phyloP scores from a whole-genome alignment of 1,139 yeast species.

The Meyerozyma carpophila region DNA sequence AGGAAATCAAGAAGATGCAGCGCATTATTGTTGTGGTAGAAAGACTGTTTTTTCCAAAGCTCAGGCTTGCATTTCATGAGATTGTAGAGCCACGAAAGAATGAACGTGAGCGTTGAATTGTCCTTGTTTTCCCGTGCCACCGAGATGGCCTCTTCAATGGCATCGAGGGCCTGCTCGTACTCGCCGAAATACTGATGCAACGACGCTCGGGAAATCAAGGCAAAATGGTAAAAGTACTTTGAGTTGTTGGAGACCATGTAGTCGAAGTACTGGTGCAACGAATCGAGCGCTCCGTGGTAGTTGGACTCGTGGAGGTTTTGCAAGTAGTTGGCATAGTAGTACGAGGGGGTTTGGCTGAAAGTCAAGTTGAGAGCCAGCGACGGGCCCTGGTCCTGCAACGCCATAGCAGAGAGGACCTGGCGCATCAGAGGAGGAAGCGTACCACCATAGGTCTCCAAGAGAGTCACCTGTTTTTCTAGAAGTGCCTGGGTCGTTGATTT shows the following conservation, averaged over 20 bases:
- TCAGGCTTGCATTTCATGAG: constrained; percentile 67
- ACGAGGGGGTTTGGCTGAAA: constrained; percentile 50
- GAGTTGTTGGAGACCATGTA: constrained; percentile 72
- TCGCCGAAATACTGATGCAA: constrained; percentile 75
- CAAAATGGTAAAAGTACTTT: constrained; percentile 71
- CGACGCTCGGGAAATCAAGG: constrained; percentile 71
- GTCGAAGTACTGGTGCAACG: constrained; percentile 79
- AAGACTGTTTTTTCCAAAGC: constrained; percentile 37
- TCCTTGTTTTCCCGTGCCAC: constrained; percentile 88
- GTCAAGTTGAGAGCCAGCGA: constrained; percentile 41
- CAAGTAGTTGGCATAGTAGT: constrained; percentile 60
- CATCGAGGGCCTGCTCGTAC: constrained; percentile 67
- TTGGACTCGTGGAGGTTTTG: constrained; percentile 58
- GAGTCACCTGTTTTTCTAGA: constrained; percentile 51
- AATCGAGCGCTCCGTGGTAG: constrained; percentile 68
- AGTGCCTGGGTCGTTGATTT: constrained; percentile 49
- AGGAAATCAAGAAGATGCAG: constrained; percentile 63
- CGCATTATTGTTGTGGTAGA: constrained; percentile 37
- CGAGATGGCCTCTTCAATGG: constrained; percentile 82
- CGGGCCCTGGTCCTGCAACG: constrained; percentile 35
- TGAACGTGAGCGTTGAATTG: constrained; percentile 62
- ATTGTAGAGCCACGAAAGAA: constrained; percentile 76
- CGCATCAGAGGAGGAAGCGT: constrained; percentile 44
- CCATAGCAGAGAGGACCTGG: constrained; percentile 42
- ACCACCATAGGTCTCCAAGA: constrained; percentile 50